phyloP scores from a whole-genome alignment of 2,329 filamentous ascomycete genomes.

The Neopestalotiopsis clavispora region DNA sequence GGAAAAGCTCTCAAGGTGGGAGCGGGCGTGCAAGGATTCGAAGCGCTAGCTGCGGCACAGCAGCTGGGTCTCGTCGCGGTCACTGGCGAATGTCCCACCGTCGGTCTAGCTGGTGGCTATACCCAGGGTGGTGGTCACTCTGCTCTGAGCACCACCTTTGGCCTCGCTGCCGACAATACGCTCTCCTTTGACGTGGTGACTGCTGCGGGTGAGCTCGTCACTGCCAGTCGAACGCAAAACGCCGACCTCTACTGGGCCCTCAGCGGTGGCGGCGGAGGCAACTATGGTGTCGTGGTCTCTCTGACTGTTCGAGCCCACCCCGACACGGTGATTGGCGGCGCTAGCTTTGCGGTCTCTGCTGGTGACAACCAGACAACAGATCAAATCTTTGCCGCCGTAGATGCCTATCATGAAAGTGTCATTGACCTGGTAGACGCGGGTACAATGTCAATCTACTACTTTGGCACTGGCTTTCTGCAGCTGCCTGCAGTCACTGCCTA shows the following conservation, averaged over 20 bases:
- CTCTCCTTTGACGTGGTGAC: constrained; percentile 53
- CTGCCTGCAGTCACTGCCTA: constrained; percentile 32
- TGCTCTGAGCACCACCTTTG: constrained; percentile 56
- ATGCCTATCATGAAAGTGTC: constrained; percentile 23
- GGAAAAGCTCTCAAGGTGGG: constrained; percentile 54
- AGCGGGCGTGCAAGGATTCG: constrained; percentile 52
- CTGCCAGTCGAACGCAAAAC: constrained; percentile 46
- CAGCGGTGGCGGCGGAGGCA: constrained; percentile 53
- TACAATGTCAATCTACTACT: constrained; percentile 29
- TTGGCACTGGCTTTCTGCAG: constrained; percentile 23
- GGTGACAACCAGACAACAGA: constrained; percentile 22
- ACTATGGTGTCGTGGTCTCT: constrained; percentile 49
- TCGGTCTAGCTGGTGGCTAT: constrained; percentile 65
- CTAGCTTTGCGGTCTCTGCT: constrained; percentile 22
- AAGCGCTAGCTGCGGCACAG: constrained; percentile 45
- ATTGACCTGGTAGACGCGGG: constrained; percentile 30
- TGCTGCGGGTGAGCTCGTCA: constrained; percentile 31
- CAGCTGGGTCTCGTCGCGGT: constrained; percentile 46
- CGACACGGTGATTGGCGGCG: constrained; percentile 25
- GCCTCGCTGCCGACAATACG: constrained; percentile 64
- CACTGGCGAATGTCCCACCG: constrained; percentile 54
- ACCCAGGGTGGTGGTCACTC: constrained; percentile 65
- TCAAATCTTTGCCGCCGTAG: constrained; percentile 21
- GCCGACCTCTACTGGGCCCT: constrained; percentile 60
- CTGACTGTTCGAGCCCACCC: constrained; percentile 30